Evolutionary conservation across 495 filamentous ascomycete species (phyloP), one percentile per base, ranked within the genome.

Genomic region (Hypoxylon lienhwacheense): DNA sequence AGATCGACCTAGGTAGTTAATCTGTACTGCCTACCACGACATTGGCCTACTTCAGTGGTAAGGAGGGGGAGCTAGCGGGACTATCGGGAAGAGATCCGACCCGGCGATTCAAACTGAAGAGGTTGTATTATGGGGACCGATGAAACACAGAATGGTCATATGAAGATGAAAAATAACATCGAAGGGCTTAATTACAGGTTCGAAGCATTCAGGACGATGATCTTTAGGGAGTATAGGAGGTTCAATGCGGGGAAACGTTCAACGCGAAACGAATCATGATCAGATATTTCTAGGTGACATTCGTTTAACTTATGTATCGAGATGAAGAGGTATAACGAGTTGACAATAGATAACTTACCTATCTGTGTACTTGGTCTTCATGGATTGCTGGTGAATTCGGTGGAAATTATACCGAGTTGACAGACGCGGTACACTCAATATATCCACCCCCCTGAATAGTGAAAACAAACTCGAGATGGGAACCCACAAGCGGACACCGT

Each of bases 191-290:
- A 5, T 14, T 21, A 14, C 5, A 14, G 5, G 6, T 12, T 7
- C 22, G 16, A 11, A 17, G n/a, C 21, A 7, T 15, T 17, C n/a
- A 41, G 35, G 29, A 22, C 16, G 28, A 7, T 40, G 4, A 29
- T 25, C 22, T 21, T 48, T 17, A 4, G 7, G 12, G 11, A 26
- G n/a, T 45, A 4, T 43, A 16, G 35, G 32, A 37, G 43, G 34
- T 22, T 25, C 25, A 20, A 22, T 54, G 56, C 51, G 57, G 57
- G 57, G 57, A 61, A 61, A 24, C 4, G 24, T 25, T 8, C 12
- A n/a, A 33, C 33, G 11, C n/a, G 32, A 46, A 34, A 26, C 45
- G 39, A 60, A 60, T 54, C 39, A 45, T 33, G 28, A 17, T 11
- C 11, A 22, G 25, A 43, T 6, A 8, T 41, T 17, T 5, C 34